Percentiles rank a stretch among this genome's conserved stretches.
These are phyloP conservation scores for Madurella mycetomatis DNA, from an alignment of 2,329 filamentous ascomycete species.

Conservation along the genomic window DNA sequence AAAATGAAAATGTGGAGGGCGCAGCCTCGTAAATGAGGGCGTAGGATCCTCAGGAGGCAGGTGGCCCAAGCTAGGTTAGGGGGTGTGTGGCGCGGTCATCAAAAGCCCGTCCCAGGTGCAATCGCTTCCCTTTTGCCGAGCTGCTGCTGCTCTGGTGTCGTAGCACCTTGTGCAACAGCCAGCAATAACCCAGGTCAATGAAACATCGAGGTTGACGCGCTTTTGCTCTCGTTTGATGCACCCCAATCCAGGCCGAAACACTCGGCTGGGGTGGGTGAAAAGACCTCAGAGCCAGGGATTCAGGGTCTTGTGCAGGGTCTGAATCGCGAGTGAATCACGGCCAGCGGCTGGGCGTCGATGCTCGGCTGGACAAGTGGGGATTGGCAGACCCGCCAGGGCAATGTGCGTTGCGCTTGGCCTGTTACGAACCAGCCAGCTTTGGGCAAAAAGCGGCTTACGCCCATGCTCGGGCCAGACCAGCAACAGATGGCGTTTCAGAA, in stretches of 20 bases:
- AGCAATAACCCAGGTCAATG: no score
- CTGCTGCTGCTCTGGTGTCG: neutral
- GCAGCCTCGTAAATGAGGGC: slow-evolving; percentile 11
- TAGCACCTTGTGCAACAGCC: neutral
- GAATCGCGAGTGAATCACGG: slow-evolving; percentile 10
- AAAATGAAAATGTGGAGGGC: slow-evolving; percentile 11
- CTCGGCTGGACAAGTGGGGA: neutral
- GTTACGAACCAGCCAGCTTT: slow-evolving; percentile 12
- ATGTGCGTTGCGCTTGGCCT: slow-evolving; percentile 12
- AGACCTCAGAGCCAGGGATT: neutral
- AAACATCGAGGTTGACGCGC: no score
- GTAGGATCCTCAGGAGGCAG: slow-evolving; percentile 23
- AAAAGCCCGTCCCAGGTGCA: neutral
- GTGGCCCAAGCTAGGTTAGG: slow-evolving; percentile 22
- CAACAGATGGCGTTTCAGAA: slow-evolving; percentile 28
- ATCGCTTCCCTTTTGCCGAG: slow-evolving; percentile 1
- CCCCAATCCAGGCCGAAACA: slow-evolving; percentile 10
- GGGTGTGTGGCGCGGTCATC: slow-evolving; percentile 22
- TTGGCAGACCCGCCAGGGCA: neutral
- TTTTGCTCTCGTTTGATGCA: no score
- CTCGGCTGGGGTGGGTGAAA: neutral
- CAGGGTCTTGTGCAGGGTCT: slow-evolving; percentile 6
- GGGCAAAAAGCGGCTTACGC: slow-evolving; percentile 4
- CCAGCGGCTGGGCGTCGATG: slow-evolving; percentile 12
- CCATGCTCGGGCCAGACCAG: slow-evolving; percentile 20